Percentiles rank a stretch among this genome's conserved stretches.
phyloP scores from a whole-genome alignment of 2,329 filamentous ascomycete species.

The Tolypocladium inflatum region DNA sequence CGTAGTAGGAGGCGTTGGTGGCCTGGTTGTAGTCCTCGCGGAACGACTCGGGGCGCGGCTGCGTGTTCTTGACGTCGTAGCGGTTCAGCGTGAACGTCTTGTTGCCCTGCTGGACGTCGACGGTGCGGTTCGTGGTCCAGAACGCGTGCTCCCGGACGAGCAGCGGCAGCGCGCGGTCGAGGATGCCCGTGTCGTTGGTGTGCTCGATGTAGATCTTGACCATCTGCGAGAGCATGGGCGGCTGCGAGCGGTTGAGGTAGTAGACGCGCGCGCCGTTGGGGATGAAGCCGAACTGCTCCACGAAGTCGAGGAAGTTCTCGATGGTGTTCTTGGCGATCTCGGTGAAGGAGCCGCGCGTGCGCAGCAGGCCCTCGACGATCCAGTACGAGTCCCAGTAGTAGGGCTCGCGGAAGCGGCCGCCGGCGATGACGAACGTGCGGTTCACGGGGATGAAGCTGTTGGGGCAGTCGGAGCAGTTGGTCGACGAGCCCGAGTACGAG shows the following conservation, averaged over 20 bases:
- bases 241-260: slow-evolving; percentile 60
- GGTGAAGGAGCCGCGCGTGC: slow-evolving; percentile 54
- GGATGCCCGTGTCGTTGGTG: slow-evolving; percentile 52
- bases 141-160: slow-evolving; percentile 56
- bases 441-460: slow-evolving; percentile 58
- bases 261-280: slow-evolving; percentile 60
- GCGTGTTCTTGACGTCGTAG: slow-evolving; percentile 53
- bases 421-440: slow-evolving; percentile 60
- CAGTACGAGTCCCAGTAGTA: slow-evolving; percentile 67
- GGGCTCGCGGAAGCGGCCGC: slow-evolving; percentile 60
- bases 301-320: slow-evolving; percentile 59
- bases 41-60: slow-evolving; percentile 59
- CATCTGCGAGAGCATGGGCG: slow-evolving; percentile 58
- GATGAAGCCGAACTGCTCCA: slow-evolving; percentile 55
- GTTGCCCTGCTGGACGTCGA: slow-evolving; percentile 35
- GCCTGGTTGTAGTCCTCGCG: slow-evolving; percentile 56
- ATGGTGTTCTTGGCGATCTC: slow-evolving; percentile 57
- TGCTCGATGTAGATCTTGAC: slow-evolving; percentile 54
- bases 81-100: slow-evolving; percentile 45
- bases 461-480: slow-evolving; percentile 49
- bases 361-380: slow-evolving; percentile 56
- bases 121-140: slow-evolving; percentile 50
- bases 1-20: slow-evolving; percentile 51
- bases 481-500: slow-evolving; percentile 39
- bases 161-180: slow-evolving; percentile 51